Conservation (phyloP, 768 basidiomycete species). For the Hebeloma cylindrosporum region DNA sequence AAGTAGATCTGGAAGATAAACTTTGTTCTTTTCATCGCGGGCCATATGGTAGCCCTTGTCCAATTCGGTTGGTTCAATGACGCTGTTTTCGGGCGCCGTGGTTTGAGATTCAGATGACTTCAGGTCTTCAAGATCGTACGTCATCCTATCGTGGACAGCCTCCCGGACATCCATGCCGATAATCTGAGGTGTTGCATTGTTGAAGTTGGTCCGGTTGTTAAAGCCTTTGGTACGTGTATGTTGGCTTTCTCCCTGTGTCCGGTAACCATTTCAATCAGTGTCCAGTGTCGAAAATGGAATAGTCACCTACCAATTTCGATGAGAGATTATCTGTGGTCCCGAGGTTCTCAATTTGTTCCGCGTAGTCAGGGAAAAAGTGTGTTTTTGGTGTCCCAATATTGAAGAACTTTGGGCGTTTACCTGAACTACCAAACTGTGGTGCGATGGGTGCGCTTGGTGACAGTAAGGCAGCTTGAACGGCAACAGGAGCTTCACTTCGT, state of each 20-base stretch:
- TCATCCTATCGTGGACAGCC: constrained; percentile 11
- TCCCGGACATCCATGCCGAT: constrained; percentile 13
- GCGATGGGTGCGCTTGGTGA: background rate
- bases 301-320: constrained; percentile 25
- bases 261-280: background rate
- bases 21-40: constrained; percentile 3
- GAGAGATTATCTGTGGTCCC: constrained; percentile 14
- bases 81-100: background rate
- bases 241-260: constrained; percentile 30
- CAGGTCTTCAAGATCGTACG: constrained; percentile 6
- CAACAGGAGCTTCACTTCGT: too few relatives aligned
- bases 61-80: background rate
- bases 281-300: background rate
- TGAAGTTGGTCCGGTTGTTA: constrained; percentile 10
- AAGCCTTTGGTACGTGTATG: constrained; percentile 14
- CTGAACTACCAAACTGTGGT: background rate
- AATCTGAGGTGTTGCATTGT: constrained; percentile 19
- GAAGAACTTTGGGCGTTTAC: constrained; percentile 18
- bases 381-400: constrained; percentile 30
- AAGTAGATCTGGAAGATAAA: constrained; percentile 2
- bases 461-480: too few relatives aligned
- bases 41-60: constrained; percentile 2
- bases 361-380: constrained; percentile 31
- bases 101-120: background rate
- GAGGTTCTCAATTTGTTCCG: constrained; percentile 12